Conservation (phyloP, 345 rosid species). For the Isatis tinctoria region DNA sequence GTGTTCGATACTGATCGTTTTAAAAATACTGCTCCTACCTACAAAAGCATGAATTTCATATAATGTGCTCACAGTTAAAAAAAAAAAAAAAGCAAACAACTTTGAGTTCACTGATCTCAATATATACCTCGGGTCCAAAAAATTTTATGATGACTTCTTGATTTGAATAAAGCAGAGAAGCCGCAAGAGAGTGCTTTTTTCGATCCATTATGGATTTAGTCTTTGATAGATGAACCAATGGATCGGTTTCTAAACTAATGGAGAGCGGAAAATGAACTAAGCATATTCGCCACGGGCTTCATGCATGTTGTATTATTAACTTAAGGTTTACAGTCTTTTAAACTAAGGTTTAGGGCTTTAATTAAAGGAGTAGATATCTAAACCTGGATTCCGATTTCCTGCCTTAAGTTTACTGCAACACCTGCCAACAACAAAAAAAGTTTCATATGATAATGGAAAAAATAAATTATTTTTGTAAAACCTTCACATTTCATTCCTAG, state of each 20-base stretch:
- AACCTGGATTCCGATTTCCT: conserved; percentile 46
- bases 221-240: no score
- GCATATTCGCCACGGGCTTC: conserved; percentile 38
- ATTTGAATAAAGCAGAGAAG: no score
- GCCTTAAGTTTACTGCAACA: conserved; percentile 42
- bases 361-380: neutral
- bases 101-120: neutral
- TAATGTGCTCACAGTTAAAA: neutral
- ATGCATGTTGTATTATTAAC: neutral
- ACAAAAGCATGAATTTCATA: neutral
- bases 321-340: no score
- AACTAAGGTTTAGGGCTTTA: no score
- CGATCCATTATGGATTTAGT: no score
- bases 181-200: no score
- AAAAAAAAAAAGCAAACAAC: neutral
- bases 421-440: conserved; percentile 17
- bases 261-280: conserved; percentile 36
- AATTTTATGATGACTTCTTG: no score
- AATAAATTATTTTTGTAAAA: no score
- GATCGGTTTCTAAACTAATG: no score
- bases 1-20: conserved; percentile 39
- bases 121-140: conserved; percentile 33
- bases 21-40: conserved; percentile 32
- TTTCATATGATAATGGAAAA: no score
- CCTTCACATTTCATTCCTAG: no score